A percentile compares a stretch with the other conserved stretches of the same genome.
These are phyloP conservation scores for Vitis amurensis DNA, from an alignment of 164 flowering plant genomes.

Conservation along the genomic window DNA sequence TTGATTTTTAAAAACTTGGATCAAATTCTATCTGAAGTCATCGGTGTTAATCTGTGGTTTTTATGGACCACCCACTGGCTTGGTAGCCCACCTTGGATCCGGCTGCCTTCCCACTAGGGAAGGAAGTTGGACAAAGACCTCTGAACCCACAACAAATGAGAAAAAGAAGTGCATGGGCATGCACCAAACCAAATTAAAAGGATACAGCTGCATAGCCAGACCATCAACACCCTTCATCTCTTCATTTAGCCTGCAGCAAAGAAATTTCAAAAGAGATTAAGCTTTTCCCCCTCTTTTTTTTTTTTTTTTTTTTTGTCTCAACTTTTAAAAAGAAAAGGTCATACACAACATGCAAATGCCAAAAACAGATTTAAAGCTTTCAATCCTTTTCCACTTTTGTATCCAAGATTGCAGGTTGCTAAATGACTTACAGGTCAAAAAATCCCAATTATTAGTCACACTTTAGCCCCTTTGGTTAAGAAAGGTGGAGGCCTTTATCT, in stretches of 20 bases:
- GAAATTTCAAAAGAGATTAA: constrained; percentile 1
- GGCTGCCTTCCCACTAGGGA: too few species aligned
- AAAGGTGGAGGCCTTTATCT: too few species aligned
- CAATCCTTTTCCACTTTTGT: too few species aligned
- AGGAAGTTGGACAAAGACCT: not conserved
- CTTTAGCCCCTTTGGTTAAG: too few species aligned
- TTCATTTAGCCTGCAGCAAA: constrained; percentile 75
- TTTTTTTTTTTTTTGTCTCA: too few species aligned
- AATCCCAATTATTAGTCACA: too few species aligned
- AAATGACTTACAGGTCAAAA: too few species aligned
- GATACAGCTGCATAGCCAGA: constrained; percentile 80
- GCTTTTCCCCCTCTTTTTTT: not conserved
- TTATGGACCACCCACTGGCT: not conserved
- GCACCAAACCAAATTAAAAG: constrained; percentile 22
- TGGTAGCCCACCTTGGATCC: not conserved
- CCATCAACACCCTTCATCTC: constrained; percentile 74
- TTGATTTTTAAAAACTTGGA: not conserved
- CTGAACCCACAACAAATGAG: not conserved
- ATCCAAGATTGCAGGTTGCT: too few species aligned
- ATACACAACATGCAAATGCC: not conserved
- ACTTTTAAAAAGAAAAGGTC: not conserved
- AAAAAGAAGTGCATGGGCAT: not conserved
- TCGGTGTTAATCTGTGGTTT: not conserved
- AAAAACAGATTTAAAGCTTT: too few species aligned
- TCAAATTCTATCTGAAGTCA: not conserved